Evolutionary conservation across 2,329 filamentous ascomycete genomes (phyloP).

Genomic region (Fusarium sp.): DNA sequence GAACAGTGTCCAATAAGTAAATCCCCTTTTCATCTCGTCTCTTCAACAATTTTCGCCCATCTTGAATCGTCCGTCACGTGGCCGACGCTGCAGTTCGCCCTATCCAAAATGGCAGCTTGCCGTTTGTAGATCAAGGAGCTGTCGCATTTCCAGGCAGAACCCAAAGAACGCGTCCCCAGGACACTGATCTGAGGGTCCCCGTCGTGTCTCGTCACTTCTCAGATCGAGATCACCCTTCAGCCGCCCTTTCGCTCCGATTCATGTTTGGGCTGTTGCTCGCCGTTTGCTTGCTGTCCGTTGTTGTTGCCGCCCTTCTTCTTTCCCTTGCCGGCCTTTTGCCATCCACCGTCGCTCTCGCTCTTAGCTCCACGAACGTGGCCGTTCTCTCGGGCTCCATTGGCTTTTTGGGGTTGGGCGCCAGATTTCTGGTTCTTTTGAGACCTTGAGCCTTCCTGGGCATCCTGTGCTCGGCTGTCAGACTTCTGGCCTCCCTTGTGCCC

Average conservation of each 20-base stretch:
- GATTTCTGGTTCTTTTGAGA: constrained; percentile 44
- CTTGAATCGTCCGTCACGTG: constrained; percentile 20
- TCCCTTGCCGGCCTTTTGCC: constrained; percentile 67
- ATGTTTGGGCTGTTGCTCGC: constrained; percentile 66
- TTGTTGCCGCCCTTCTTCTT: constrained; percentile 57
- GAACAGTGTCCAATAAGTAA: constrained; percentile 38
- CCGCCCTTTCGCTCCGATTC: constrained; percentile 71
- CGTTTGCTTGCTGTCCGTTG: constrained; percentile 48
- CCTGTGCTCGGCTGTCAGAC: constrained; percentile 40
- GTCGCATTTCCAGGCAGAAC: not conserved
- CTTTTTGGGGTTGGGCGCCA: constrained; percentile 43
- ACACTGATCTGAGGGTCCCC: not conserved
- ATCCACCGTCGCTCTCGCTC: constrained; percentile 63
- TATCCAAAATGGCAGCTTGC: constrained; percentile 41
- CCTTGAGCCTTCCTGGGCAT: constrained; percentile 38
- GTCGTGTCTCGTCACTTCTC: constrained; percentile 29
- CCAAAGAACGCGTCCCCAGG: constrained; percentile 1
- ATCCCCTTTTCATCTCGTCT: constrained; percentile 5
- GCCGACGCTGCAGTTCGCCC: constrained; percentile 14
- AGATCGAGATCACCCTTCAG: constrained; percentile 44
- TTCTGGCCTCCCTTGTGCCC: constrained; percentile 40
- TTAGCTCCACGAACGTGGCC: constrained; percentile 64
- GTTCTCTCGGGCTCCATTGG: constrained; percentile 58
- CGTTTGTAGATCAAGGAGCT: constrained; percentile 23
- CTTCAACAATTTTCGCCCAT: constrained; percentile 17